phyloP scores from a whole-genome alignment of 371 early-diverging fungal species.

The Quaeritorhiza haematococci region DNA sequence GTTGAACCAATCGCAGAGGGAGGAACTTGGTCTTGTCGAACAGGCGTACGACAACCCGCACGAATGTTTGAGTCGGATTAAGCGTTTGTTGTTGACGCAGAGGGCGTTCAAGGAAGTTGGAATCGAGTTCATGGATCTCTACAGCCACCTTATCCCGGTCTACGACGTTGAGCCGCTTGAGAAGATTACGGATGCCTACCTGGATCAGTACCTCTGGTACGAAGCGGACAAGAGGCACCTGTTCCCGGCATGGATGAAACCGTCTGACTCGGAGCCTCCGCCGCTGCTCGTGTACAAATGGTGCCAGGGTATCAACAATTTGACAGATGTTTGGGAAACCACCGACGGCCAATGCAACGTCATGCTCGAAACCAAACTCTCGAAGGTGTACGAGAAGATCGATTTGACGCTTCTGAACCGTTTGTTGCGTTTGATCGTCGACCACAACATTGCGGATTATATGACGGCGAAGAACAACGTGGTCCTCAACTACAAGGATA shows the following conservation, averaged over 20 bases:
- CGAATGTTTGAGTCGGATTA: constrained; percentile 90
- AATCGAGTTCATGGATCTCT: constrained; percentile 98
- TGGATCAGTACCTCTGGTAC: constrained; percentile 99
- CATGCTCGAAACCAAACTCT: constrained; percentile 89
- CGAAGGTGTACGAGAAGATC: constrained; percentile 92
- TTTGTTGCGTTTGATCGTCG: constrained; percentile 90
- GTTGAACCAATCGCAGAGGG: constrained; percentile 92
- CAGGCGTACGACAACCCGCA: constrained; percentile 97
- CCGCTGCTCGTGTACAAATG: constrained; percentile 96
- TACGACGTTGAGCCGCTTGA: constrained; percentile 97
- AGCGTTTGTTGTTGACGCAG: constrained; percentile 93
- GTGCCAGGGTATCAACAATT: constrained; percentile 96
- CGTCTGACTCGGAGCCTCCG: constrained; percentile 94
- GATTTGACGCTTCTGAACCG: constrained; percentile 95
- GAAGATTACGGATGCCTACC: constrained; percentile 97
- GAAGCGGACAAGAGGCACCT: constrained; percentile 86
- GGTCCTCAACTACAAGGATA: constrained; percentile 97
- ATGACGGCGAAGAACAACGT: constrained; percentile 98
- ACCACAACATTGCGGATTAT: constrained; percentile 98
- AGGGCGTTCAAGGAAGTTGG: constrained; percentile 98
- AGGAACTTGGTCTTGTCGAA: constrained; percentile 95
- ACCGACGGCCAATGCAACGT: constrained; percentile 88
- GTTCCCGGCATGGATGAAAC: constrained; percentile 98
- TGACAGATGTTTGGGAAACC: constrained; percentile 93
- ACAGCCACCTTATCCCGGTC: constrained; percentile 90